These are phyloP conservation scores for Kurtzmaniella quercitrusa DNA, from an alignment of 1,139 yeast genomes.

Conservation along the genomic window DNA sequence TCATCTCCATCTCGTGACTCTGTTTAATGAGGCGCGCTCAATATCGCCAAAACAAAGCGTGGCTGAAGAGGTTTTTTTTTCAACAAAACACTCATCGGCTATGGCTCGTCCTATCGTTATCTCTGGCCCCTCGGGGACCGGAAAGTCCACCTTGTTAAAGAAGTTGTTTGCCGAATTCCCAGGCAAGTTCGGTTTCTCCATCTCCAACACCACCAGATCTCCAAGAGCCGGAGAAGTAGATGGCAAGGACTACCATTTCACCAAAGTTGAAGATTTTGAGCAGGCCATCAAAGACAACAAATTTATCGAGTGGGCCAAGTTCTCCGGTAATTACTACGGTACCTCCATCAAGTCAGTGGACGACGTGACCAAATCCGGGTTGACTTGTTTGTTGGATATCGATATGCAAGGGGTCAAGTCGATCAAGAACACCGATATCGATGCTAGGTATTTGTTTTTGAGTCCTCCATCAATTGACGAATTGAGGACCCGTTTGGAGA, in stretches of 20 bases:
- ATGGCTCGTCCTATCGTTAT: constrained; percentile 76
- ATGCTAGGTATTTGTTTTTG: constrained; percentile 81
- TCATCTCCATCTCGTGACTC: background rate
- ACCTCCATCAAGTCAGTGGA: constrained; percentile 83
- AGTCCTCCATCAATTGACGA: constrained; percentile 90
- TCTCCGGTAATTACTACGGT: constrained; percentile 96
- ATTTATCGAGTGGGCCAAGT: constrained; percentile 97
- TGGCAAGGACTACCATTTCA: constrained; percentile 88
- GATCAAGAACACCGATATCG: constrained; percentile 75
- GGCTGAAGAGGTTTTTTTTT: background rate
- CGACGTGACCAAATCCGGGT: constrained; percentile 60
- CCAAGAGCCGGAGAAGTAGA: constrained; percentile 91
- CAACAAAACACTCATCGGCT: background rate
- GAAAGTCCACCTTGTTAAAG: constrained; percentile 90
- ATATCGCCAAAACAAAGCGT: background rate
- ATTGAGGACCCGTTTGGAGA: constrained; percentile 66
- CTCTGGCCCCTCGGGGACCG: constrained; percentile 97
- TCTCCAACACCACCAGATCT: constrained; percentile 86
- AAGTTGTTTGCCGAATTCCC: constrained; percentile 89
- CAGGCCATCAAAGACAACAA: constrained; percentile 64
- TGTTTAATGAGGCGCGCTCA: background rate
- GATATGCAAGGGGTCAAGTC: constrained; percentile 98
- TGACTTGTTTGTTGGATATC: constrained; percentile 85
- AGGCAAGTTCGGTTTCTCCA: constrained; percentile 84
- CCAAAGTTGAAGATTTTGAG: constrained; percentile 74